Conservation (phyloP, 75 land plant genomes). For the Cupressus sempervirens region DNA sequence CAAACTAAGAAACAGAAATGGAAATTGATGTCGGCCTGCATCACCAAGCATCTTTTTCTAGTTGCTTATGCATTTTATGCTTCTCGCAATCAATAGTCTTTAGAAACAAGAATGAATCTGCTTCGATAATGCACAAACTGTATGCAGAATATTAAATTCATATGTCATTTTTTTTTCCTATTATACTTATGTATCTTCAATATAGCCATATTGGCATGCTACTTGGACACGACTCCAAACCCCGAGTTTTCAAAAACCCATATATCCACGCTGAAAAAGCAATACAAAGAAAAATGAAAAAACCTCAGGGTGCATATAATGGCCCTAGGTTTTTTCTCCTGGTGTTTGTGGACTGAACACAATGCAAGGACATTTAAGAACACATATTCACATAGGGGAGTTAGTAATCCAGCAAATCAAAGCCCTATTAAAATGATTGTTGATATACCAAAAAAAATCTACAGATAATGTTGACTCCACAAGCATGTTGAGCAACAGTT, state of each 20-base stretch:
- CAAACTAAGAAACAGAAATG: not conserved
- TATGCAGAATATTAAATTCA: not conserved
- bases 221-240: not conserved
- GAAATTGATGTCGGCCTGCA: not conserved
- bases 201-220: not conserved
- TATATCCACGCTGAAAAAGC: not conserved
- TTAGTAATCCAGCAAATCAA: not conserved
- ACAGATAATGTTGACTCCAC: not conserved
- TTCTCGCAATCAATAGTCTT: not conserved
- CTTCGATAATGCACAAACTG: not conserved
- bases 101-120: not conserved
- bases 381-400: not conserved
- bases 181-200: not conserved
- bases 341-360: not conserved
- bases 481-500: not conserved
- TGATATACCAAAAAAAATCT: not conserved
- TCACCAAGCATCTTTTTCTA: not conserved
- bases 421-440: not conserved
- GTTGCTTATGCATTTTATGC: not conserved
- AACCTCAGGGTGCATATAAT: not conserved
- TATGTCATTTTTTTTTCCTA: not conserved
- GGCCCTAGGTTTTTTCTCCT: not conserved
- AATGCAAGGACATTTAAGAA: not conserved
- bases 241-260: not conserved
- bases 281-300: not conserved